Conservation (phyloP, 345 rosid genomes). For the Theobroma cacao region DNA sequence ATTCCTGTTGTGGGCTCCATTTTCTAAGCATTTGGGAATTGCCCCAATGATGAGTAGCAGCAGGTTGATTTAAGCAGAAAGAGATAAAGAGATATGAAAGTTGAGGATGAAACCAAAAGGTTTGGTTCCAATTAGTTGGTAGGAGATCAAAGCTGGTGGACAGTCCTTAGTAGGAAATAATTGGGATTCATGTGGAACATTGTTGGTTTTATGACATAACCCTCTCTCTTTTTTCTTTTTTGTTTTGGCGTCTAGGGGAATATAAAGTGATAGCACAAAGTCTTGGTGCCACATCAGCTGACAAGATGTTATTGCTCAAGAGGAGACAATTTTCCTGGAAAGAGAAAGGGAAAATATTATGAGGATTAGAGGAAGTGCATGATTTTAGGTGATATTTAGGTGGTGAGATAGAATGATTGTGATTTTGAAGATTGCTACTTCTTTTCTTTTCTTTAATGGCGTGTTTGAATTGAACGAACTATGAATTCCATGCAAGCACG, state of each 20-base stretch:
- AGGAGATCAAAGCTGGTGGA: background rate
- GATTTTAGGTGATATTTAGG: background rate
- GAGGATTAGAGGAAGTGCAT: background rate
- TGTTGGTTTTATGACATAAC: background rate
- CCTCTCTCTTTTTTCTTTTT: background rate
- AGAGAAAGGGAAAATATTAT: background rate
- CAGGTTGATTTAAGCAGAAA: background rate
- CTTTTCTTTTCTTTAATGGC: background rate
- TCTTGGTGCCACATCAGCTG: constrained; percentile 3
- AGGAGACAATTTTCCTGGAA: constrained; percentile 8
- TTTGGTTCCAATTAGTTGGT: constrained; percentile 4
- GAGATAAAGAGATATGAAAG: background rate
- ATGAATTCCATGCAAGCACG: background rate
- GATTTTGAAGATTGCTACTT: background rate
- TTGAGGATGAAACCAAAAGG: background rate
- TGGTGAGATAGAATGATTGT: constrained; percentile 4
- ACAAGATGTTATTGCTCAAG: background rate
- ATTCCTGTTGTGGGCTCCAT: constrained; percentile 3
- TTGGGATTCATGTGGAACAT: background rate
- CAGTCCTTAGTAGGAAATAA: background rate
- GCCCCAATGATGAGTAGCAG: background rate
- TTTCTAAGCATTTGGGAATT: background rate
- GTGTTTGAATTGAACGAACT: background rate
- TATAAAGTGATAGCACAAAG: background rate
- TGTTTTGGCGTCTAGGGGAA: background rate